Percentiles rank a stretch among this genome's conserved stretches.
Evolutionary conservation across 805 yeast genomes (phyloP).

Genomic region (Hanseniaspora pseudoguilliermondii): DNA sequence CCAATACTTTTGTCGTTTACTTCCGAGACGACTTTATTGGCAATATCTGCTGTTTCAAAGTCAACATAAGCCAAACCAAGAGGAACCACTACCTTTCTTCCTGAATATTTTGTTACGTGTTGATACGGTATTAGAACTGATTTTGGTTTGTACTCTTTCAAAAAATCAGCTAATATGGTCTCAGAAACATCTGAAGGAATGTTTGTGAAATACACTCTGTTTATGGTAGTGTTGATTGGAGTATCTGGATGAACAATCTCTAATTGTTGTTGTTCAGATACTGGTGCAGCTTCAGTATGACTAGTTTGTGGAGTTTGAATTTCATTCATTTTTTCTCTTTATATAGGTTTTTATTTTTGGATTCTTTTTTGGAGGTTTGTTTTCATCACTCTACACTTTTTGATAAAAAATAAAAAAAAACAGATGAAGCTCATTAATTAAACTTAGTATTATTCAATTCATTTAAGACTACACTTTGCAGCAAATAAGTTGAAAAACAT

Average conservation of each 20-base stretch:
- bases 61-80: conserved; percentile 75
- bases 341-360: background rate
- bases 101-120: conserved; percentile 36
- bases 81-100: conserved; percentile 30
- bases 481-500: too few species aligned
- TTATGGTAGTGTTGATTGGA: conserved; percentile 14
- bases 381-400: too few species aligned
- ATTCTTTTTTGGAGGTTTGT: too few species aligned
- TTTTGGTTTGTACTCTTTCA: conserved; percentile 32
- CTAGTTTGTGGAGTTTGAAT: background rate
- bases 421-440: too few species aligned
- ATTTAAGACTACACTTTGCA: too few species aligned
- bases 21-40: conserved; percentile 42
- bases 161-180: conserved; percentile 35
- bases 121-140: conserved; percentile 44
- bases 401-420: too few species aligned
- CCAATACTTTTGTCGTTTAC: conserved; percentile 15
- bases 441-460: too few species aligned
- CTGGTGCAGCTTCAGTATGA: background rate
- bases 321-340: background rate
- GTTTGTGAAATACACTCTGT: conserved; percentile 43
- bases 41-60: conserved; percentile 52
- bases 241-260: background rate
- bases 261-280: background rate
- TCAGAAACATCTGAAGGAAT: conserved; percentile 42